A percentile compares a stretch with the other conserved stretches of the same genome.
These are phyloP conservation scores for Phytophthora aleatoria DNA, from an alignment of 352 stramenopile genomes.

Conservation along the genomic window DNA sequence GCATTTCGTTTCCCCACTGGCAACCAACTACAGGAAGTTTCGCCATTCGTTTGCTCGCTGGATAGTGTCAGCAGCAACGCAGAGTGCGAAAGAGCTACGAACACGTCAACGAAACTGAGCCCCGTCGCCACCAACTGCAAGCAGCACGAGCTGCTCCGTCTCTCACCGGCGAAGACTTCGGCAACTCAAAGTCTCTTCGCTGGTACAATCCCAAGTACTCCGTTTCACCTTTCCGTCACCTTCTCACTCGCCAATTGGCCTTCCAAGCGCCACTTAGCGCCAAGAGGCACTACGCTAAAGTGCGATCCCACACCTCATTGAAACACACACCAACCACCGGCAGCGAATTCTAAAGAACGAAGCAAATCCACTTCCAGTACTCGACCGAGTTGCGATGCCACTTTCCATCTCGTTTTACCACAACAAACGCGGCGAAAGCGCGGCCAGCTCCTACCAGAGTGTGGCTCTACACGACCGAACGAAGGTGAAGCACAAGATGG, in stretches of 20 bases:
- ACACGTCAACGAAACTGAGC: conserved; percentile 26
- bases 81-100: conserved; percentile 16
- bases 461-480: conserved; percentile 40
- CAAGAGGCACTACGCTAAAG: conserved; percentile 20
- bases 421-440: conserved; percentile 30
- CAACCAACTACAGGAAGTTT: conserved; percentile 4
- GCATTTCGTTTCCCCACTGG: conserved; percentile 12
- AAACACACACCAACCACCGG: conserved; percentile 12
- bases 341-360: conserved; percentile 11
- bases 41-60: conserved; percentile 10
- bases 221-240: conserved; percentile 10
- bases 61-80: conserved; percentile 9
- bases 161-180: conserved; percentile 30
- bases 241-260: conserved; percentile 36
- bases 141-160: conserved; percentile 20
- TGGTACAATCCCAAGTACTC: conserved; percentile 34
- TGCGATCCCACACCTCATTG: conserved; percentile 19
- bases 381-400: conserved; percentile 30
- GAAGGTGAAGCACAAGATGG: conserved; percentile 44
- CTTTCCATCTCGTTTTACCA: conserved; percentile 58
- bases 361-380: background rate
- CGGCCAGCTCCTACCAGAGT: conserved; percentile 38
- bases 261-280: conserved; percentile 19
- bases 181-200: conserved; percentile 24
- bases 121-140: conserved; percentile 32